These are phyloP conservation scores for Sideroxylon spinosum DNA, from an alignment of 179 eudicot genomes.

Conservation along the genomic window DNA sequence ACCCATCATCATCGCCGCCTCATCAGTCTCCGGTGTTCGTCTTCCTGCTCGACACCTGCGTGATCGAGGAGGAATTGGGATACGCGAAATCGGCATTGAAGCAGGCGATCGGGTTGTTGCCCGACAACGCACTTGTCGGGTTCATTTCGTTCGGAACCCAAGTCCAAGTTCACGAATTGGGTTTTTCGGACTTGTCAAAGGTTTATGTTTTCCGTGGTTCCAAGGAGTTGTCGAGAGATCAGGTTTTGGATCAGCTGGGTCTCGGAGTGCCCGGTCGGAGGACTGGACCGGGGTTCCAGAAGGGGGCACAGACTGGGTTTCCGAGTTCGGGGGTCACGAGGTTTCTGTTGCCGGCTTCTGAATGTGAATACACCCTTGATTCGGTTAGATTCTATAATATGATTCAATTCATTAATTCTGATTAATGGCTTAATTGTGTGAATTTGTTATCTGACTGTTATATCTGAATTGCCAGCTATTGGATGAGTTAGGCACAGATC, in stretches of 20 bases:
- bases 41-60: constrained; percentile 75
- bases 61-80: constrained; percentile 89
- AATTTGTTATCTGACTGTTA: neutral
- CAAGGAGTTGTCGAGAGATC: constrained; percentile 70
- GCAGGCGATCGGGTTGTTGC: constrained; percentile 60
- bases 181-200: constrained; percentile 74
- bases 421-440: neutral
- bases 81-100: constrained; percentile 69
- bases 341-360: constrained; percentile 88
- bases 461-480: constrained; percentile 44
- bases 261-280: constrained; percentile 41
- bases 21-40: constrained; percentile 41
- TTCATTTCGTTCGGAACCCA: constrained; percentile 83
- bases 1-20: neutral
- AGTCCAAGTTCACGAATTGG: constrained; percentile 91
- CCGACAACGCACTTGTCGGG: constrained; percentile 79
- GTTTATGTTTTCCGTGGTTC: constrained; percentile 84
- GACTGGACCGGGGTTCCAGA: constrained; percentile 36
- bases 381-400: constrained; percentile 38
- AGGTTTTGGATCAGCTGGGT: constrained; percentile 92
- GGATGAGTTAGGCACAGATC: constrained; percentile 84
- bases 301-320: constrained; percentile 37
- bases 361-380: constrained; percentile 73
- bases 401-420: neutral
- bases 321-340: constrained; percentile 43